Evolutionary conservation across 139 green algal genomes (phyloP), one percentile per base, ranked within the genome.

Genomic region (Micromonas pusilla): DNA sequence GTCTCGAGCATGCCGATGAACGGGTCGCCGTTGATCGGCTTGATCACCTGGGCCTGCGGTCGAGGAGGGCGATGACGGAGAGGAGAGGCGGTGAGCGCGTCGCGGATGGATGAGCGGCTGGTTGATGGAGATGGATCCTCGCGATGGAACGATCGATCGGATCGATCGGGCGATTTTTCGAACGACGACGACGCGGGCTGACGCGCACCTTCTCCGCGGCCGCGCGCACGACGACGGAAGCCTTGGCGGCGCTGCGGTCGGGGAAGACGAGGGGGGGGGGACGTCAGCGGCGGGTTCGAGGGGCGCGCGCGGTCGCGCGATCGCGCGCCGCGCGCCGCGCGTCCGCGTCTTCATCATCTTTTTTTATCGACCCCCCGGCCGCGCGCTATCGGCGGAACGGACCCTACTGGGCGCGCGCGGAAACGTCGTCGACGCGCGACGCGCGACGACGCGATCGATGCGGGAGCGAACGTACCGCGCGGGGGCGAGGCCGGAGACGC

Each of bases 1-100:
- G 94, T 98, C 91, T 98, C 94, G 71, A 98, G 82, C 86, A 94
- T 94, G 79, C 94, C 93, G 73, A 98, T 94, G 85, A 97, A 98
- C 54, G 94, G 94, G 74, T 98, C 94, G 75, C 91, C 92, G 80
- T 98, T 98, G 38, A 98, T 82, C 32, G 94, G 94, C 85, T 93
- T 86, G 53, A 98, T 91, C 25, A 97, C 90, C 86, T 92, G 87
- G 36, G 62, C 64, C 66, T 81, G 45, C 16, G 45, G 9, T 57
- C 45, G 45, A 16, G 45, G 45, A 57, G 45, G 45, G 45, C 9
- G n/a, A n/a, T n/a, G n/a, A n/a, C n/a, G n/a, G n/a, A n/a, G n/a
- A n/a, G n/a, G n/a, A n/a, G n/a, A n/a, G n/a, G n/a, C n/a, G n/a
- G n/a, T n/a, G n/a, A n/a, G n/a, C n/a, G n/a, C n/a, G n/a, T n/a